phyloP scores from a whole-genome alignment of 2,329 filamentous ascomycete species.

The Graphilbum fragrans region DNA sequence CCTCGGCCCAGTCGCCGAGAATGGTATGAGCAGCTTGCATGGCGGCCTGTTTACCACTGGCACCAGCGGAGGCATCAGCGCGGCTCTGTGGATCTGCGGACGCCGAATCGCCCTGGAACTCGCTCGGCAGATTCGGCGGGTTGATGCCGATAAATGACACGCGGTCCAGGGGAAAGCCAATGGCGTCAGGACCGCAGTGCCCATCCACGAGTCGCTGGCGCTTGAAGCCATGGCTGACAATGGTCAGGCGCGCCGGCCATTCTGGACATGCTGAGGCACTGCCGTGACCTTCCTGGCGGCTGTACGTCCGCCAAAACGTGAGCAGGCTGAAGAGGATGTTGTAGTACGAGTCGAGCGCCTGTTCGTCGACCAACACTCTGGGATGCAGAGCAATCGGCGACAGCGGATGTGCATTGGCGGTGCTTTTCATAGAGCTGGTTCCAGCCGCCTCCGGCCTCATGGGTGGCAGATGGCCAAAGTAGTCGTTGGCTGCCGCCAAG shows the following conservation, averaged over 20 bases:
- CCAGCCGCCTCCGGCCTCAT: conserved; percentile 1
- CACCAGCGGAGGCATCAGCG: not conserved
- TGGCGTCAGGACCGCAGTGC: conserved; percentile 42
- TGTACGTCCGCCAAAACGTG: conserved; percentile 38
- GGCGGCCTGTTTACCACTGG: conserved; percentile 21
- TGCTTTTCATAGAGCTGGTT: not conserved
- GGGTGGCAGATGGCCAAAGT: conserved; percentile 28
- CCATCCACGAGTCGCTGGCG: conserved; percentile 45
- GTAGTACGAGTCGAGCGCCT: conserved; percentile 74
- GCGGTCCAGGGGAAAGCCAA: conserved; percentile 35
- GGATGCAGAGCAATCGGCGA: conserved; percentile 14
- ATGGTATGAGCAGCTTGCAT: conserved; percentile 30
- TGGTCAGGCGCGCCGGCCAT: conserved; percentile 48
- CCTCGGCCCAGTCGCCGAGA: conserved; percentile 33
- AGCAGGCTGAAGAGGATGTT: conserved; percentile 68
- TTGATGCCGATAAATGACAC: conserved; percentile 51
- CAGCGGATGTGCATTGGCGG: conserved; percentile 9
- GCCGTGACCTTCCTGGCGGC: too few relatives aligned
- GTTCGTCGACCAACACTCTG: conserved; percentile 51
- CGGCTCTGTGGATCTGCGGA: not conserved
- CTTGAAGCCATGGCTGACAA: conserved; percentile 64
- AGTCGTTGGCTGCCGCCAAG: conserved; percentile 32
- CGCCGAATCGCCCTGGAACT: conserved; percentile 20
- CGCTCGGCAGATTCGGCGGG: conserved; percentile 30
- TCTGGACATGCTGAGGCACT: too few relatives aligned